These are phyloP conservation scores for Laburnicola sp. DNA, from an alignment of 2,329 filamentous ascomycete species.

Conservation along the genomic window DNA sequence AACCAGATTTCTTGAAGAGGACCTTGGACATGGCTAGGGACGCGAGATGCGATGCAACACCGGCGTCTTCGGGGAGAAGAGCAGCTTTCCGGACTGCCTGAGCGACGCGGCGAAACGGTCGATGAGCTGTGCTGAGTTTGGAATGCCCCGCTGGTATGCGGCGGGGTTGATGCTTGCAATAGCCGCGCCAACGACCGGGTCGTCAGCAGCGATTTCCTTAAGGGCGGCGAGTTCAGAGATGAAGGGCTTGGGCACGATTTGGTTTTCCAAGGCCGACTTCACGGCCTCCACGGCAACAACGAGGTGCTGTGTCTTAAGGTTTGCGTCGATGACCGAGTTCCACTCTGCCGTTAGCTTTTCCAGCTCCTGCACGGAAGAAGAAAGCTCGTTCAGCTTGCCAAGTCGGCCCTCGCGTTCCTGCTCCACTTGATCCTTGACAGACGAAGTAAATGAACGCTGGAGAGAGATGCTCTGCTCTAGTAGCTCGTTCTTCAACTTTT, in stretches of 20 bases:
- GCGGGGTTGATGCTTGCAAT: slow-evolving; percentile 94
- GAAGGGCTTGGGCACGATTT: slow-evolving; percentile 78
- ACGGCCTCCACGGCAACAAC: slow-evolving; percentile 95
- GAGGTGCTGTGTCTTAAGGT: slow-evolving; percentile 91
- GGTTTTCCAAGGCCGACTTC: slow-evolving; percentile 76
- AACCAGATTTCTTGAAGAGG: slow-evolving; percentile 83
- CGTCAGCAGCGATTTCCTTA: slow-evolving; percentile 84
- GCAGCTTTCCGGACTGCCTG: slow-evolving; percentile 91
- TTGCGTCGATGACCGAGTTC: slow-evolving; percentile 87
- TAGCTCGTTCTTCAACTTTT: slow-evolving; percentile 80
- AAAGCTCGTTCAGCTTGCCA: slow-evolving; percentile 80
- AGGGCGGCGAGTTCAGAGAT: slow-evolving; percentile 90
- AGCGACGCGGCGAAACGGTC: slow-evolving; percentile 94
- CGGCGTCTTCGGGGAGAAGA: slow-evolving; percentile 88
- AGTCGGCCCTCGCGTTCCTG: slow-evolving; percentile 84
- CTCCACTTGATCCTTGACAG: slow-evolving; percentile 82
- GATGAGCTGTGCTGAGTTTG: slow-evolving; percentile 80
- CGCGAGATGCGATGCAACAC: slow-evolving; percentile 90
- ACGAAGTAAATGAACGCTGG: slow-evolving; percentile 79
- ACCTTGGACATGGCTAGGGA: slow-evolving; percentile 89
- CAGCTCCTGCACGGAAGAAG: slow-evolving; percentile 75
- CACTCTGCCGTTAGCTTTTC: slow-evolving; percentile 86
- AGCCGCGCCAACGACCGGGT: slow-evolving; percentile 85
- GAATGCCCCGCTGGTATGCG: slow-evolving; percentile 90
- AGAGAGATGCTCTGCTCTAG: slow-evolving; percentile 87